Percentiles rank a stretch among this genome's conserved stretches.
phyloP scores from a whole-genome alignment of 129 eudicot genomes.

The Cynara cardunculus region DNA sequence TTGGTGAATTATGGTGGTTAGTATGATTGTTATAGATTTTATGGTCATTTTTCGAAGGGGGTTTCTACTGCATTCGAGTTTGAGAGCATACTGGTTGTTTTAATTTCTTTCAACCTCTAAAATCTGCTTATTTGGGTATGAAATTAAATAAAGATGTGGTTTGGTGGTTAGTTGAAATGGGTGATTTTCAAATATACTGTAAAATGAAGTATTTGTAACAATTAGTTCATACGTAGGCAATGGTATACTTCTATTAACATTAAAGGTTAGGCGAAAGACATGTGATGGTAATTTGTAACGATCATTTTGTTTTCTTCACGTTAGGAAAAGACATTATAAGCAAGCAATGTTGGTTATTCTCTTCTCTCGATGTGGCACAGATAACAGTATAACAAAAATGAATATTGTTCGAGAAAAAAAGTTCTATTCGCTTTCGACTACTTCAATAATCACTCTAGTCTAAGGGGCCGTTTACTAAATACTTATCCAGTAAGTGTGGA shows the following conservation, averaged over 20 bases:
- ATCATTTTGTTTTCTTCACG: constrained; percentile 18
- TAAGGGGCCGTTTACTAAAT: too few relatives aligned
- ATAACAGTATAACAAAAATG: not conserved
- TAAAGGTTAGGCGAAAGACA: constrained; percentile 5
- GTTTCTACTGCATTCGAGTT: too few relatives aligned
- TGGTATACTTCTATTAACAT: constrained; percentile 15
- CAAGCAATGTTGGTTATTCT: not conserved
- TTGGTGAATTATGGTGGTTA: too few relatives aligned
- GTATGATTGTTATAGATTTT: too few relatives aligned
- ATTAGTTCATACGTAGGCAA: not conserved
- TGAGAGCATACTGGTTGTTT: too few relatives aligned
- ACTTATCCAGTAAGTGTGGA: too few relatives aligned
- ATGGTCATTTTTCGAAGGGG: too few relatives aligned
- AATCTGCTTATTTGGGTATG: not conserved
- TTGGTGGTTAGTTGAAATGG: constrained; percentile 6
- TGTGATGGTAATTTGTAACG: constrained; percentile 32
- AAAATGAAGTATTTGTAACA: constrained; percentile 18
- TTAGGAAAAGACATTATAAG: not conserved
- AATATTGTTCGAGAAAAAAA: not conserved
- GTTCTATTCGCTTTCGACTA: not conserved
- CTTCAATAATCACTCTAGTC: not conserved
- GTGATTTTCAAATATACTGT: not conserved
- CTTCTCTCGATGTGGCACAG: not conserved
- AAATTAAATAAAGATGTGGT: not conserved
- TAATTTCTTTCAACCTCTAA: too few relatives aligned